Base-by-base conservation (phyloP, 2,329 filamentous ascomycete species). In the Aspergillus brunneoviolaceus region DNA sequence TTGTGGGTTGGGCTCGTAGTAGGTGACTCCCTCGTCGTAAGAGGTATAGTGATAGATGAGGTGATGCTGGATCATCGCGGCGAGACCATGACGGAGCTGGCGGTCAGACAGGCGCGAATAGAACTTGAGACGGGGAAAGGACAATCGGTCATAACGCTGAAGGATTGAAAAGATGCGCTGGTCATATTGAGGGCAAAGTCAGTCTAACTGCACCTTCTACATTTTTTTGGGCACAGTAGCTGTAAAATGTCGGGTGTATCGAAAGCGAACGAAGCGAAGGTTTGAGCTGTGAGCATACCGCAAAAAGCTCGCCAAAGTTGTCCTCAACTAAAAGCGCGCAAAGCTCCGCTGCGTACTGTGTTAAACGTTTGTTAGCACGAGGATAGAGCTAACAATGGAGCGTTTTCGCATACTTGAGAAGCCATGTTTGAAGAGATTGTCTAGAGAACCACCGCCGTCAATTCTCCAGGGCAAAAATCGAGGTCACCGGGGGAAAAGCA, bases 261-360 rank as follows among this genome's bases (percentile, higher is more conserved):
- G 23, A 25, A 55, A 48, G 39, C 21, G 39, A 48, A 9, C 23
- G 16, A 55, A 33, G 52, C 16, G 9, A 45, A 35, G 6, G 9
- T 29, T 35, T 25, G 16, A n/a, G 59, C 19, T 27, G 23, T 25
- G 25, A 21, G 81, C 89, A 71, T 89, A 97, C 94, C 74, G 92
- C 91, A 63, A 92, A 92, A 60, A 98, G 87, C 79, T 96, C 91
- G 73, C 95, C 95, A 76, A 95, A 94, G 61, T 91, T 84, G 74
- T 97, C 92, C 73, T 92, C 88, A 65, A 98, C 89, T 64, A 97
- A 85, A 74, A 96, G 87, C 80, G 89, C 86, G 82, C 92, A 96
- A 73, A 98, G 90, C 85, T 97, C 91, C 72, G 89, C 87, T 67
- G 90, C 84, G 75, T 90, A 85, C 81, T 92, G 33, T 58, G 50